These are phyloP conservation scores for Phytophthora fragariaefolia DNA, from an alignment of 352 stramenopile species.

Conservation along the genomic window DNA sequence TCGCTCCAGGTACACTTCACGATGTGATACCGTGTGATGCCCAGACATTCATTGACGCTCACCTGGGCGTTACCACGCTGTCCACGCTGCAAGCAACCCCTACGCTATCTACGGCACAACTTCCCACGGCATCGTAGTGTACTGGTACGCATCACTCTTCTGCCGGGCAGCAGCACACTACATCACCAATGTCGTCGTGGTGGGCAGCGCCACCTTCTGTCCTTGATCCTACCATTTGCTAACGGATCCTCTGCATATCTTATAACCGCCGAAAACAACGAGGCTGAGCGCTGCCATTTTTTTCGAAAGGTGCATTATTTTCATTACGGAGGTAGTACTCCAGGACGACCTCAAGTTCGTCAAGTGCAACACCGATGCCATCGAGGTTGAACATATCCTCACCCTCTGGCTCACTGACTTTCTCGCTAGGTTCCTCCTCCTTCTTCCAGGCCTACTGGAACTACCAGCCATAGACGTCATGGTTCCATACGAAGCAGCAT, in stretches of 20 bases:
- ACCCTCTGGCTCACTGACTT: no score
- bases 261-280: no score
- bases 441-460: constrained; percentile 6
- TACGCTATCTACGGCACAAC: not conserved
- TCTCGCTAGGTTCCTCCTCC: no score
- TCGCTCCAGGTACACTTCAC: no score
- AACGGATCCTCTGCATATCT: no score
- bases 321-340: not conserved
- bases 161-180: not conserved
- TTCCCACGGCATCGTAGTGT: not conserved
- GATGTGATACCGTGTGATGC: not conserved
- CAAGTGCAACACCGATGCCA: no score
- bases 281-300: not conserved
- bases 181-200: not conserved
- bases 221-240: no score
- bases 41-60: not conserved
- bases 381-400: no score
- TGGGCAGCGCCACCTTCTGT: not conserved
- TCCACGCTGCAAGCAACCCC: not conserved
- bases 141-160: not conserved
- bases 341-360: no score
- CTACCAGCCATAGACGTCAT: constrained; percentile 8
- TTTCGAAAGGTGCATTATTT: not conserved
- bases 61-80: not conserved
- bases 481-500: constrained; percentile 14